Conservation (phyloP, 768 basidiomycete genomes). For the Phaeotremella skinneri region DNA sequence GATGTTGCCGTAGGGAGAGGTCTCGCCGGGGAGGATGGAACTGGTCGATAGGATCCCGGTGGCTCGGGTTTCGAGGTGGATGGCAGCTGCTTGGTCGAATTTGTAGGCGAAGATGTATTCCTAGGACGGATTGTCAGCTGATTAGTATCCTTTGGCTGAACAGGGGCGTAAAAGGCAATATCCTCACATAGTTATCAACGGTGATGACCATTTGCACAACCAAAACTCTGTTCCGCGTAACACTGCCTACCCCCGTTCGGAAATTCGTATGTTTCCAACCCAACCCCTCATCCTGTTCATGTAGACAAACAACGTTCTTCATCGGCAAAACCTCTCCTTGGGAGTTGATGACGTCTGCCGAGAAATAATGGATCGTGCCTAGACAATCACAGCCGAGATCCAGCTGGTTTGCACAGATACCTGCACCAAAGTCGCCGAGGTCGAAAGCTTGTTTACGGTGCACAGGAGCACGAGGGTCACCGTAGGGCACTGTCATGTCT, state of each 20-base stretch:
- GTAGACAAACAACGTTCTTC: conserved; percentile 44
- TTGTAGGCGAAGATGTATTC: conserved; percentile 29
- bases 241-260: conserved; percentile 35
- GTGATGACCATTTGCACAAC: conserved; percentile 45
- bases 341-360: conserved; percentile 24
- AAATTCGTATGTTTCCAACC: conserved; percentile 49
- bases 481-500: conserved; percentile 48
- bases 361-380: conserved; percentile 31
- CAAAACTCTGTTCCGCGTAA: conserved; percentile 39
- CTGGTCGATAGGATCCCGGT: conserved; percentile 45
- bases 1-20: conserved; percentile 33
- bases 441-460: conserved; percentile 47
- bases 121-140: no score
- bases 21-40: conserved; percentile 40
- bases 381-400: conserved; percentile 45
- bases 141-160: no score
- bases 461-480: conserved; percentile 31
- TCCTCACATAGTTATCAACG: conserved; percentile 49
- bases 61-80: conserved; percentile 46
- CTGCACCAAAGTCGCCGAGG: conserved; percentile 40
- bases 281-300: conserved; percentile 50
- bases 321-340: conserved; percentile 19
- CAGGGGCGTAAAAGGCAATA: no score
- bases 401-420: conserved; percentile 33
- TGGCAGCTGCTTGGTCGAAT: conserved; percentile 39